phyloP scores from a whole-genome alignment of 306 rosid genomes.

The Glycyrrhiza uralensis region DNA sequence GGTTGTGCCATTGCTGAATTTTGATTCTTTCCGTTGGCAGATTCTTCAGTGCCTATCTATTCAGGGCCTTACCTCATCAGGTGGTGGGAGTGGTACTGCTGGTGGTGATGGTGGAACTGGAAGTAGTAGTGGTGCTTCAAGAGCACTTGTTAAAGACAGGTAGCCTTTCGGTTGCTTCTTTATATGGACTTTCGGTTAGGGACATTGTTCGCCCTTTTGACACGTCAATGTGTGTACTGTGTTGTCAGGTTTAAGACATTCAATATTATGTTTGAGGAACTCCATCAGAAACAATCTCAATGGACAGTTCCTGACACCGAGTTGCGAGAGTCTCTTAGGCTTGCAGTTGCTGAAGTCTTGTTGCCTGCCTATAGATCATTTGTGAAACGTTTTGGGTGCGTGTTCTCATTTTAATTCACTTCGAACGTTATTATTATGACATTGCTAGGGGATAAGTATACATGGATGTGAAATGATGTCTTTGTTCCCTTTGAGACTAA shows the following conservation, averaged over 20 bases:
- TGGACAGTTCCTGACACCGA: conserved; percentile 95
- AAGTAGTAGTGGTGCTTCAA: conserved; percentile 85
- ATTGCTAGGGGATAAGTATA: not conserved
- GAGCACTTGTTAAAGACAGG: conserved; percentile 93
- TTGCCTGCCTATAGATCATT: conserved; percentile 92
- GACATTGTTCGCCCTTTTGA: not conserved
- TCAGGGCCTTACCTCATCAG: conserved; percentile 84
- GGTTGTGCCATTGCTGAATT: conserved; percentile 13
- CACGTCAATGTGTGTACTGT: not conserved
- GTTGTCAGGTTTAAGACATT: conserved; percentile 71
- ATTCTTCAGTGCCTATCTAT: conserved; percentile 79
- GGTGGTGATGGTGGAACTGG: conserved; percentile 76
- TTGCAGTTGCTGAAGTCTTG: conserved; percentile 90
- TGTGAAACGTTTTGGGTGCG: conserved; percentile 80
- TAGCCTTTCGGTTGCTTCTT: conserved; percentile 10
- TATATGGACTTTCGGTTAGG: not conserved
- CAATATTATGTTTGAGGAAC: conserved; percentile 86
- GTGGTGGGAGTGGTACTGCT: conserved; percentile 65
- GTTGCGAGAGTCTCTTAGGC: conserved; percentile 92
- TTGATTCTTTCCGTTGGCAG: conserved; percentile 48
- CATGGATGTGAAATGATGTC: not conserved
- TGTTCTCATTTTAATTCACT: conserved; percentile 22
- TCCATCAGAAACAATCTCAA: conserved; percentile 95
- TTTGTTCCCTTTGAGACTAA: no score
- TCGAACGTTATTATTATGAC: not conserved